These are phyloP conservation scores for Rachicladosporium sp. DNA, from an alignment of 2,329 filamentous ascomycete species.

Conservation along the genomic window DNA sequence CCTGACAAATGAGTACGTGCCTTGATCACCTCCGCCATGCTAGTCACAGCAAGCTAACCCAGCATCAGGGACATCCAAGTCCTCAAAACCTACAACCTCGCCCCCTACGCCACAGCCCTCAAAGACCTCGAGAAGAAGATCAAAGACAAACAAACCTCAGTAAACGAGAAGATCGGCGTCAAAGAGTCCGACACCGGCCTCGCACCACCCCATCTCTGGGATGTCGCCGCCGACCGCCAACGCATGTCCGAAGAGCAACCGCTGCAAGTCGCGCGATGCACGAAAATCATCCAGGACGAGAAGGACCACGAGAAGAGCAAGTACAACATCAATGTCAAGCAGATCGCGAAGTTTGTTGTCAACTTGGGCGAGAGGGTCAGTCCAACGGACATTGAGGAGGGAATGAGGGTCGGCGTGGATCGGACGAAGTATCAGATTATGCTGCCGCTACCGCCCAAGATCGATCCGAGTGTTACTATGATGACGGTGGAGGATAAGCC, in stretches of 20 bases:
- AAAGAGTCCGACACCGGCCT: constrained; percentile 97
- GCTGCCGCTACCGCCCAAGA: constrained; percentile 89
- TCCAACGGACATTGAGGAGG: constrained; percentile 97
- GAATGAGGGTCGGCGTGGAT: constrained; percentile 95
- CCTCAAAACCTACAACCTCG: constrained; percentile 95
- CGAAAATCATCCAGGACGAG: constrained; percentile 96
- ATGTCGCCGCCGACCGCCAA: constrained; percentile 93
- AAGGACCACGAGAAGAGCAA: constrained; percentile 96
- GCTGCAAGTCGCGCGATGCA: constrained; percentile 92
- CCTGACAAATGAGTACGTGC: constrained; percentile 79
- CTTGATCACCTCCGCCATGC: background rate
- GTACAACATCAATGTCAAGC: constrained; percentile 99
- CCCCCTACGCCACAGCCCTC: constrained; percentile 82
- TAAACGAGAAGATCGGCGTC: constrained; percentile 90
- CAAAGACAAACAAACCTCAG: constrained; percentile 95
- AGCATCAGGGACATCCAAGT: constrained; percentile 83
- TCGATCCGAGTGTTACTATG: constrained; percentile 98
- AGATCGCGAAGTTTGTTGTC: constrained; percentile 98
- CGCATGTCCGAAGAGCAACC: constrained; percentile 98
- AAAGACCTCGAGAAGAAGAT: constrained; percentile 99
- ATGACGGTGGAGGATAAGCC: constrained; percentile 99
- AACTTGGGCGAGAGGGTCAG: constrained; percentile 93
- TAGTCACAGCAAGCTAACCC: too few species aligned
- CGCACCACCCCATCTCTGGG: constrained; percentile 96
- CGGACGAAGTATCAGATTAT: constrained; percentile 99